phyloP scores from a whole-genome alignment of 2,329 filamentous ascomycete genomes.

The Tothia fuscella region DNA sequence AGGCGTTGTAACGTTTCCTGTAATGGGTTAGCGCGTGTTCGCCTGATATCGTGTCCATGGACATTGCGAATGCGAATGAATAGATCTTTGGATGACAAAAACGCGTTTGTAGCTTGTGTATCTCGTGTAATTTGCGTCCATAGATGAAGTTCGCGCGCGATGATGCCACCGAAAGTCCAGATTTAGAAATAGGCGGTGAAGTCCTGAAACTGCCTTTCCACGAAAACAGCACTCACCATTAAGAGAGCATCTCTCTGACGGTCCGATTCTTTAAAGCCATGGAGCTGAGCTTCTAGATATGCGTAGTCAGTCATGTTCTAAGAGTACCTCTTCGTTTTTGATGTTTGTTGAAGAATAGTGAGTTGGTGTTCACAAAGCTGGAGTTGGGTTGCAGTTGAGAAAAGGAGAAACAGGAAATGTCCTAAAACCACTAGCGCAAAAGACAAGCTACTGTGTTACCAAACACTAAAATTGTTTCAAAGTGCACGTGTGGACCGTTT shows the following conservation, averaged over 20 bases:
- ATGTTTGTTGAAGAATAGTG: too few relatives aligned
- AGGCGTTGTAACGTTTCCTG: slow-evolving; percentile 22
- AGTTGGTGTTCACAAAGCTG: too few relatives aligned
- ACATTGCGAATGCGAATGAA: neutral
- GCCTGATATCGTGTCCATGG: neutral
- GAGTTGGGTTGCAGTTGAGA: too few relatives aligned
- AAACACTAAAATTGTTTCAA: too few relatives aligned
- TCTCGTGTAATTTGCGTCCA: too few relatives aligned
- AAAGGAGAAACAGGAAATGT: too few relatives aligned
- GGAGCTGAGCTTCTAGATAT: slow-evolving; percentile 18
- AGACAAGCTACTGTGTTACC: too few relatives aligned
- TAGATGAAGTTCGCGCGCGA: neutral
- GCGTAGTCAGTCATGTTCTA: neutral
- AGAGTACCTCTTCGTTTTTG: too few relatives aligned
- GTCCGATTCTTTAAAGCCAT: slow-evolving; percentile 24
- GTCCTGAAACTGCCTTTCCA: neutral
- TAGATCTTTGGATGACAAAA: neutral
- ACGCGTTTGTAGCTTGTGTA: neutral
- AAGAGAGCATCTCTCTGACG: slow-evolving; percentile 25
- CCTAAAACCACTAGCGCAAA: too few relatives aligned
- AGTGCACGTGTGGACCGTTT: too few relatives aligned
- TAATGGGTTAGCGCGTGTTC: neutral
- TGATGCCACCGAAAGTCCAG: neutral
- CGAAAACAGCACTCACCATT: neutral
- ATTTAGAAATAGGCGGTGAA: neutral